These are phyloP conservation scores for Streptanthus diversifolius DNA, from an alignment of 345 rosid species.

Conservation along the genomic window DNA sequence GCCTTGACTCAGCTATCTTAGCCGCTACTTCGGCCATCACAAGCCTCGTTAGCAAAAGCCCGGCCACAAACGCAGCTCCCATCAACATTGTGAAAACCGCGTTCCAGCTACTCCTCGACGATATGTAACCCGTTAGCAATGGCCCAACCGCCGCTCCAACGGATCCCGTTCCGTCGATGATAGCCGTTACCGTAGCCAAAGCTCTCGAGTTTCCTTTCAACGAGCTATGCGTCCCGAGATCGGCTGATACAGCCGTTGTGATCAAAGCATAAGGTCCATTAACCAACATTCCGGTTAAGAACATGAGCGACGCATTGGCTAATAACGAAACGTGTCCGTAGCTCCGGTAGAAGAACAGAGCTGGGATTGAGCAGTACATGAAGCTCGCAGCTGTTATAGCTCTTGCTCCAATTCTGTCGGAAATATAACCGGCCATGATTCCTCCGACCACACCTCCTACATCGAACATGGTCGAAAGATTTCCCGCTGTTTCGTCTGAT, in stretches of 20 bases:
- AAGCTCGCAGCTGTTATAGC: conserved; percentile 94
- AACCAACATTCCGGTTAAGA: conserved; percentile 82
- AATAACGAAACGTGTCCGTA: conserved; percentile 71
- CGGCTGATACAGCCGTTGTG: conserved; percentile 96
- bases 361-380: conserved; percentile 90
- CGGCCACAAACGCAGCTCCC: conserved; percentile 81
- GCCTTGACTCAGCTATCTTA: conserved; percentile 53
- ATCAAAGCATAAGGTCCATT: conserved; percentile 94
- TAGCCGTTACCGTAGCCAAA: conserved; percentile 93
- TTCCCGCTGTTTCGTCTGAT: conserved; percentile 70
- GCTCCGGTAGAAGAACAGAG: conserved; percentile 72
- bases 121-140: conserved; percentile 78
- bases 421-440: conserved; percentile 87
- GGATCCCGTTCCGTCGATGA: conserved; percentile 96
- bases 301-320: conserved; percentile 62
- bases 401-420: conserved; percentile 73
- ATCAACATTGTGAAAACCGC: conserved; percentile 90
- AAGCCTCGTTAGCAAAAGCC: conserved; percentile 70
- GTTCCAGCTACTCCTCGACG: conserved; percentile 71
- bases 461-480: conserved; percentile 84
- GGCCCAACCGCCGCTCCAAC: conserved; percentile 99
- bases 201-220: conserved; percentile 85
- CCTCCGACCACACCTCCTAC: conserved; percentile 97
- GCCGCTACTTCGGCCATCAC: conserved; percentile 72
- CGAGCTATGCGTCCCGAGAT: conserved; percentile 91